Evolutionary conservation across 2,329 filamentous ascomycete genomes (phyloP), one percentile per base, ranked within the genome.

Genomic region (Ascochyta koolunga): DNA sequence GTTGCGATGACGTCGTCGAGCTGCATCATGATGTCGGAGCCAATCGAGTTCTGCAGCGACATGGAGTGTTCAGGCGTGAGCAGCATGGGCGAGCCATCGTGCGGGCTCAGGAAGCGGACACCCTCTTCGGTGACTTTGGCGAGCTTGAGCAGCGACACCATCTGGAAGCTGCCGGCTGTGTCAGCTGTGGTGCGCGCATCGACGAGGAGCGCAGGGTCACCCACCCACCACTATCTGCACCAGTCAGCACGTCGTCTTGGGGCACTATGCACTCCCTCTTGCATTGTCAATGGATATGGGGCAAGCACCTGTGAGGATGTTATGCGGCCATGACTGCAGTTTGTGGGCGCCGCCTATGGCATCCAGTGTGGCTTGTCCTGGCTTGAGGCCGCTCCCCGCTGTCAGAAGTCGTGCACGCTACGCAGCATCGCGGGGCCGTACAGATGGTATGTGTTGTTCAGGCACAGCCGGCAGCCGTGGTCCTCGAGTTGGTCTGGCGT

Each of bases 401-500:
- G 63, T 73, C 55, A 73, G 68, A 47, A 29, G 19, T 25, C 36
- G 27, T 24, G 16, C 19, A 27, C 27, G 37, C n/a, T 33, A 27
- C 29, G 8, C 10, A 19, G 22, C 11, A 5, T 15, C 5, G 7
- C 8, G 16, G 22, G 21, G 9, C 38, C 67, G 52, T 70, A 80
- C 56, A 99, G 80, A 74, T 99, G 95, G 71, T 99, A 99, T 11
- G 95, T 99, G 77, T 99, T 99, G 79, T 99, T 99, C 61, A 99
- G 80, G 74, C 95, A 99, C 36, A 99, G 79, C 54, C 90, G 86
- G 70, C 96, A 99, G 37, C 90, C 87, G 0, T 93, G 96, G 48
- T 91, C 88, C 67, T 95, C 93, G 2, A 99, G 82, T 71, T 99
- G 95, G 62, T 93, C 88, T 1, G 93, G 92, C 0, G 95, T 98